phyloP scores from a whole-genome alignment of 768 basidiomycete species.

The Lentinus brumalis region DNA sequence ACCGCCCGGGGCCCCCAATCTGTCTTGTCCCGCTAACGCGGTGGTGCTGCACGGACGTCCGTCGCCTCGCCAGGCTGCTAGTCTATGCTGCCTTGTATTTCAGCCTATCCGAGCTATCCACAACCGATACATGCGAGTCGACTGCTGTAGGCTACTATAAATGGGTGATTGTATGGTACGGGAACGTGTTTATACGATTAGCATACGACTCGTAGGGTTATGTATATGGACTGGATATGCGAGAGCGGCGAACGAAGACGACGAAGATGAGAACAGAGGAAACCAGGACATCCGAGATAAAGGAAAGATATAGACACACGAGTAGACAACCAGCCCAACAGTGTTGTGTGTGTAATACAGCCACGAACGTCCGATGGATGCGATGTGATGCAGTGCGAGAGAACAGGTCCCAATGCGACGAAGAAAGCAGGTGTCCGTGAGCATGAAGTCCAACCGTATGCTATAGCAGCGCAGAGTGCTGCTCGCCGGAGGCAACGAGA shows the following conservation, averaged over 20 bases:
- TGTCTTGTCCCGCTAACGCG: background rate
- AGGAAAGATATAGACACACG: slow-evolving; percentile 17
- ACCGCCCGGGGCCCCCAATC: slow-evolving; percentile 6
- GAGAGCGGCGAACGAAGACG: slow-evolving; percentile 3
- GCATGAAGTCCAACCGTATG: slow-evolving; percentile 6
- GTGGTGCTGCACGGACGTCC: background rate
- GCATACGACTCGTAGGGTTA: slow-evolving; percentile 15
- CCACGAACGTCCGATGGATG: slow-evolving; percentile 9
- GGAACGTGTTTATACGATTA: slow-evolving; percentile 21
- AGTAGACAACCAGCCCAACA: slow-evolving; percentile 10
- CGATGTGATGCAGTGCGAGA: background rate
- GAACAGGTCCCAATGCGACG: background rate
- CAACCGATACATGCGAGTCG: slow-evolving; percentile 16
- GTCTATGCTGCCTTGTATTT: slow-evolving; percentile 17
- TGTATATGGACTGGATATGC: slow-evolving; percentile 12
- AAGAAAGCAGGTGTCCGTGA: slow-evolving; percentile 5
- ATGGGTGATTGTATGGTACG: slow-evolving; percentile 9
- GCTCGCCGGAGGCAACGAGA: slow-evolving; percentile 66
- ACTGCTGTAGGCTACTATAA: slow-evolving; percentile 10
- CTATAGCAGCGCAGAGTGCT: slow-evolving; percentile 61
- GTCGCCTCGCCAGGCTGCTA: background rate
- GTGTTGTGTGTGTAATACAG: slow-evolving; percentile 9
- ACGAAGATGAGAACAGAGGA: slow-evolving; percentile 2
- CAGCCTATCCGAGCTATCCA: slow-evolving; percentile 5
- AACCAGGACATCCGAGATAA: slow-evolving; percentile 7